These are phyloP conservation scores for Hypoxylon fragiforme DNA, from an alignment of 495 filamentous ascomycete species.

Conservation along the genomic window DNA sequence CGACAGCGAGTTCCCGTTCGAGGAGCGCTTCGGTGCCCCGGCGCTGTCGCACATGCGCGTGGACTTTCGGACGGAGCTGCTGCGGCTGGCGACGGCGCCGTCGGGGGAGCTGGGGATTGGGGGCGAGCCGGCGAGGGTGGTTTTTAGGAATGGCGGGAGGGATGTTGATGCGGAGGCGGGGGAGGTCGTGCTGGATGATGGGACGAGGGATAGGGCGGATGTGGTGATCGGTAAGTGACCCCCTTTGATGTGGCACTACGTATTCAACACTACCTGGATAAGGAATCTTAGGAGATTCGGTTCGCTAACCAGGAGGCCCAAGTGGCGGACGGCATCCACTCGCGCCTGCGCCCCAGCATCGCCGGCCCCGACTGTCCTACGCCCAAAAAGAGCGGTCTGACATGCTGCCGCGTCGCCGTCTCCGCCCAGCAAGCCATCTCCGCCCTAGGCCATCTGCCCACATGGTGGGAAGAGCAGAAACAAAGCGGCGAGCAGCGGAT, in stretches of 20 bases:
- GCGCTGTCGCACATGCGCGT: constrained; percentile 49
- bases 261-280: no score
- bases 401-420: constrained; percentile 57
- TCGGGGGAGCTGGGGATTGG: constrained; percentile 33
- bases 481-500: constrained; percentile 30
- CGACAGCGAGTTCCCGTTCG: constrained; percentile 36
- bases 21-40: constrained; percentile 45
- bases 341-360: constrained; percentile 42
- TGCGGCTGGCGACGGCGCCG: constrained; percentile 38
- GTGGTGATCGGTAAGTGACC: constrained; percentile 45
- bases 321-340: constrained; percentile 56
- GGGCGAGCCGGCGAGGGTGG: constrained; percentile 32
- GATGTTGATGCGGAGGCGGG: constrained; percentile 44
- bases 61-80: constrained; percentile 46
- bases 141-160: constrained; percentile 37
- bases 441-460: constrained; percentile 28
- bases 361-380: constrained; percentile 41
- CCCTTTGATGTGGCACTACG: not conserved
- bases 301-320: not conserved
- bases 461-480: constrained; percentile 37
- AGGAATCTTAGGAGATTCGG: not conserved
- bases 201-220: constrained; percentile 44
- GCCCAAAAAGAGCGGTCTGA: constrained; percentile 52
- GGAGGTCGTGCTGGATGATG: constrained; percentile 42
- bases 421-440: constrained; percentile 47